Conservation (phyloP, 768 basidiomycete genomes). For the Tylopilus rubrobrunneus region DNA sequence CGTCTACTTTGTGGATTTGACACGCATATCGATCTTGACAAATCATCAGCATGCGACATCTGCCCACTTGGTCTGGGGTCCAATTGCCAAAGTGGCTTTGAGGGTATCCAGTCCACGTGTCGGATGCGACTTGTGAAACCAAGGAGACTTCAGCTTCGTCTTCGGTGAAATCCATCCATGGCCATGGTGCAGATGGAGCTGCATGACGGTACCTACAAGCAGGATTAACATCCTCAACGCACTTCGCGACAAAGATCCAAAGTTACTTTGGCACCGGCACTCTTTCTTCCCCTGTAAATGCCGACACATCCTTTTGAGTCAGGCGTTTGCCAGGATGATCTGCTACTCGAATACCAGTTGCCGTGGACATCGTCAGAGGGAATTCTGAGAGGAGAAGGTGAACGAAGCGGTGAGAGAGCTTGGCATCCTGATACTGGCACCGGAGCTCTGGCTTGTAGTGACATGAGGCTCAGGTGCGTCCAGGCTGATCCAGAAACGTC, state of each 20-base stretch:
- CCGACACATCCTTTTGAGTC: no score
- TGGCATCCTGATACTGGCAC: conserved; percentile 4
- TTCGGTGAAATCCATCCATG: conserved; percentile 32
- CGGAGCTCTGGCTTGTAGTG: no score
- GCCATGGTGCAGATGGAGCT: conserved; percentile 39
- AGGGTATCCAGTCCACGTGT: conserved; percentile 26
- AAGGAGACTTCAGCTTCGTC: conserved; percentile 16
- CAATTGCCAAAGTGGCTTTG: conserved; percentile 32
- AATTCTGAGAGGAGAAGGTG: not conserved
- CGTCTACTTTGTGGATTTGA: conserved; percentile 22
- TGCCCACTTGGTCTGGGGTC: conserved; percentile 30
- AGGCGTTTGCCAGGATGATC: no score
- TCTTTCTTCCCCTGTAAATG: no score
- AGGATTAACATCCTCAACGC: conserved; percentile 12
- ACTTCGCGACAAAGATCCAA: not conserved
- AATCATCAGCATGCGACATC: conserved; percentile 28
- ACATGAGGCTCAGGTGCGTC: not conserved
- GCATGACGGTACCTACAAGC: conserved; percentile 33
- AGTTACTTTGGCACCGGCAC: conserved; percentile 27
- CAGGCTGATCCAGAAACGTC: not conserved
- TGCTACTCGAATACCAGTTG: conserved; percentile 2
- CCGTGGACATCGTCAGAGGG: conserved; percentile 12
- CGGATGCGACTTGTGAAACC: not conserved
- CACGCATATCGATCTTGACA: conserved; percentile 12
- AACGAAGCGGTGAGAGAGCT: not conserved